A percentile compares a stretch with the other conserved stretches of the same genome.
phyloP scores from a whole-genome alignment of 2,329 filamentous ascomycete genomes.

The Sporothrix sp. region DNA sequence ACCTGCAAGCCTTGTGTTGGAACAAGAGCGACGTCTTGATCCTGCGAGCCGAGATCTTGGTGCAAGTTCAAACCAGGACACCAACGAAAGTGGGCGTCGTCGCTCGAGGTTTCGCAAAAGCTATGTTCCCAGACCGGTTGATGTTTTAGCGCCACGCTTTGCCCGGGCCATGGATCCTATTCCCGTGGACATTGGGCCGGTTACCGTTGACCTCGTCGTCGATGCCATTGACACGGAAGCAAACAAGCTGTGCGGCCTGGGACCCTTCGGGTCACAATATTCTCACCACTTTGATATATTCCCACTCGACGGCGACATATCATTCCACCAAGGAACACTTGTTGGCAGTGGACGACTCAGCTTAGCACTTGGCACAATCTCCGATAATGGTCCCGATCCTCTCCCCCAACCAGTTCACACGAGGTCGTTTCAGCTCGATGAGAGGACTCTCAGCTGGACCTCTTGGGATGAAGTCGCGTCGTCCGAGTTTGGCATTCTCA shows the following conservation, averaged over 20 bases:
- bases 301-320: slow-evolving; percentile 44
- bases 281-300: slow-evolving; percentile 54
- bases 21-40: neutral
- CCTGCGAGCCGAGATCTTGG: neutral
- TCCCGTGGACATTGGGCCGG: slow-evolving; percentile 18
- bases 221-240: slow-evolving; percentile 15
- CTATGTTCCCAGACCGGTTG: slow-evolving; percentile 34
- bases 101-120: slow-evolving; percentile 35
- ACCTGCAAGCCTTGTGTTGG: neutral
- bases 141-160: slow-evolving; percentile 44
- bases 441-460: slow-evolving; percentile 43
- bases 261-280: slow-evolving; percentile 51
- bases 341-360: slow-evolving; percentile 45
- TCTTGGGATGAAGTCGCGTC: slow-evolving; percentile 48
- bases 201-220: neutral
- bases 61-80: neutral
- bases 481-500: slow-evolving; percentile 51
- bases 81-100: neutral
- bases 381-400: neutral
- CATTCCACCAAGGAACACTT: slow-evolving; percentile 50
- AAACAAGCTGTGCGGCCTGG: slow-evolving; percentile 42
- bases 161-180: slow-evolving; percentile 44
- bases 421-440: slow-evolving; percentile 34
- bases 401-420: slow-evolving; percentile 15
- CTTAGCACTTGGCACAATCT: slow-evolving; percentile 25